Evolutionary conservation across 345 rosid genomes (phyloP).

Genomic region (Populus nigra): DNA sequence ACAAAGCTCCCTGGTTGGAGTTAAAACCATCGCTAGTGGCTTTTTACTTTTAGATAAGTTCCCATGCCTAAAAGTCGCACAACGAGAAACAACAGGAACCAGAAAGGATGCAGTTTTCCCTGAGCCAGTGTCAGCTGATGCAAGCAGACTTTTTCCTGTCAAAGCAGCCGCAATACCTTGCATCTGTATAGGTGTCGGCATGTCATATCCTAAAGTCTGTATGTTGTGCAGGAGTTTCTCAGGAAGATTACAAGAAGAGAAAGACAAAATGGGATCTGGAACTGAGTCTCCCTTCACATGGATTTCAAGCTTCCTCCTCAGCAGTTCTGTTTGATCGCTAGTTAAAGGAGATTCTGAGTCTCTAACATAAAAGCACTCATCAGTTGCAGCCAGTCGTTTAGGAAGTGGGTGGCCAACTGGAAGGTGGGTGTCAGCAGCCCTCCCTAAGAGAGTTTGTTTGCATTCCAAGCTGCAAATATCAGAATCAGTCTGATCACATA

Average conservation of each 20-base stretch:
- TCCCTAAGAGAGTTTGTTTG: conserved; percentile 47
- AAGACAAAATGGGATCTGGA: conserved; percentile 63
- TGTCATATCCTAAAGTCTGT: conserved; percentile 65
- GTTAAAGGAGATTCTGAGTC: conserved; percentile 37
- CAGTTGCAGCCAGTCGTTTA: conserved; percentile 49
- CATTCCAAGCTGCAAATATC: conserved; percentile 93
- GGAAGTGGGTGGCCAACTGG: conserved; percentile 21
- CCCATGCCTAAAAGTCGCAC: conserved; percentile 42
- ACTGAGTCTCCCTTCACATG: conserved; percentile 49
- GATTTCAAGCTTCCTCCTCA: conserved; percentile 75
- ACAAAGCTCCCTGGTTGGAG: conserved; percentile 90
- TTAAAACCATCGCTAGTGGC: conserved; percentile 66
- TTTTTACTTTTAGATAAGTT: conserved; percentile 32
- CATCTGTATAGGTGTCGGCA: conserved; percentile 89
- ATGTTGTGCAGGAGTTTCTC: conserved; percentile 64
- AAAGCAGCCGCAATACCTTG: conserved; percentile 83
- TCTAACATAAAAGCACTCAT: conserved; percentile 77
- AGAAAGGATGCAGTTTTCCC: conserved; percentile 91
- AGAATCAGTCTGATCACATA: conserved; percentile 77
- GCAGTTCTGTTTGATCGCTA: conserved; percentile 39
- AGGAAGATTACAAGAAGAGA: conserved; percentile 59
- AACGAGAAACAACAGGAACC: conserved; percentile 64
- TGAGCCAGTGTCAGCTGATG: conserved; percentile 82
- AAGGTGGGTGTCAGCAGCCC: conserved; percentile 23
- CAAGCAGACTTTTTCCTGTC: conserved; percentile 62